These are phyloP conservation scores for Pichia membranifaciens DNA, from an alignment of 805 yeast genomes.

Conservation along the genomic window DNA sequence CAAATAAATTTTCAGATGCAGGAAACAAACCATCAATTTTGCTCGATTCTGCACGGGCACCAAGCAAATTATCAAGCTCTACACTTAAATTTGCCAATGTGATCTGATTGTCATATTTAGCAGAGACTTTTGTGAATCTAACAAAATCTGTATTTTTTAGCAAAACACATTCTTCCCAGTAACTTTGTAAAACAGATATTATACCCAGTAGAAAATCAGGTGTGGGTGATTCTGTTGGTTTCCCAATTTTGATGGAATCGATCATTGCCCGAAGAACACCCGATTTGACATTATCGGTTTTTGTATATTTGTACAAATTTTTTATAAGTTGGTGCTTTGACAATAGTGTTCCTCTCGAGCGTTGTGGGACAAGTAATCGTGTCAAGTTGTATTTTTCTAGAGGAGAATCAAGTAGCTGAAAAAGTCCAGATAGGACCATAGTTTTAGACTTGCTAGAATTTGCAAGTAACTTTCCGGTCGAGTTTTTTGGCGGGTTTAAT, in stretches of 20 bases:
- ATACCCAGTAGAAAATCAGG: background rate
- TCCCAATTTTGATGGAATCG: constrained; percentile 6
- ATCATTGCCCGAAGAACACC: constrained; percentile 3
- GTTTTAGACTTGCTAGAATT: background rate
- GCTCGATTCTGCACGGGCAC: background rate
- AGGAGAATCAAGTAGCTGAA: background rate
- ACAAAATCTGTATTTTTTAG: constrained; percentile 3
- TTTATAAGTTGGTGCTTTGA: constrained; percentile 6
- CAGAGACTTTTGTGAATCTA: background rate
- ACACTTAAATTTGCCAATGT: constrained; percentile 2
- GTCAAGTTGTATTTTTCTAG: constrained; percentile 6
- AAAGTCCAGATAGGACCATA: background rate
- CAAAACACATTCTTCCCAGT: constrained; percentile 6
- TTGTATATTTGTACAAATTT: constrained; percentile 3
- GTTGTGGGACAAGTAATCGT: constrained; percentile 2
- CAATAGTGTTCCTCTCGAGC: constrained; percentile 4
- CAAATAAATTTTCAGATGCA: background rate
- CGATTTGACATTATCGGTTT: background rate
- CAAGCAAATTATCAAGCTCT: background rate
- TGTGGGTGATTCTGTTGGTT: constrained; percentile 3
- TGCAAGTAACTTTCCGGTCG: background rate
- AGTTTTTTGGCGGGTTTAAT: background rate
- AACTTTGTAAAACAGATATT: background rate
- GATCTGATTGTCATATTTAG: background rate
- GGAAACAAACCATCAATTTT: background rate